phyloP scores from a whole-genome alignment of 371 early-diverging fungal species.

The Lichtheimia ornata region DNA sequence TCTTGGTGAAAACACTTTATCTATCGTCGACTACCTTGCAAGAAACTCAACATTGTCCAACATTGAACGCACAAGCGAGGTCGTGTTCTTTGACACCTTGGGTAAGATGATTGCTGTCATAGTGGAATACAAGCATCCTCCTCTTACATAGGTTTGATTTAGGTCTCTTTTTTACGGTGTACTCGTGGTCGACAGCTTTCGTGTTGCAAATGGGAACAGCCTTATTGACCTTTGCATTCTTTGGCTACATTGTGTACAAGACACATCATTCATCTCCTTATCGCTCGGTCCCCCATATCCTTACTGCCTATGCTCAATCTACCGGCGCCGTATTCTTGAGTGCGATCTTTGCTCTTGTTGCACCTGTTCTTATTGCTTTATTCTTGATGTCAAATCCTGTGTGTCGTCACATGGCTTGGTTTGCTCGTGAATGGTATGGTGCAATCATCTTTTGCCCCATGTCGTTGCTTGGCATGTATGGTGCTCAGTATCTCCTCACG shows the following conservation, averaged over 20 bases:
- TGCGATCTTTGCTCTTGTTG: slow-evolving; percentile 41
- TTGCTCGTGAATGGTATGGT: slow-evolving; percentile 62
- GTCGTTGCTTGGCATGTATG: slow-evolving; percentile 48
- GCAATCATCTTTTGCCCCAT: slow-evolving; percentile 57
- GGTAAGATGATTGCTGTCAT: slow-evolving; percentile 32
- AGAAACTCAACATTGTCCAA: slow-evolving; percentile 47
- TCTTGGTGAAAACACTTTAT: slow-evolving; percentile 70
- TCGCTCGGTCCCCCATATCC: slow-evolving; percentile 26
- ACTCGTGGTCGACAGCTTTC: slow-evolving; percentile 60
- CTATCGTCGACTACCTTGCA: slow-evolving; percentile 58
- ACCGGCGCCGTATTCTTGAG: slow-evolving; percentile 40
- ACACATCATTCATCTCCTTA: slow-evolving; percentile 40
- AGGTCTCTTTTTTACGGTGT: slow-evolving; percentile 62
- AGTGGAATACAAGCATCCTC: background rate
- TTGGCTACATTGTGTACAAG: slow-evolving; percentile 34
- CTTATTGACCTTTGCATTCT: slow-evolving; percentile 21
- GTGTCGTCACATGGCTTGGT: slow-evolving; percentile 68
- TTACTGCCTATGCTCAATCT: slow-evolving; percentile 35
- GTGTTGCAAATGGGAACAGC: slow-evolving; percentile 43
- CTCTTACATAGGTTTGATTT: background rate
- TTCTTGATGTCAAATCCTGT: slow-evolving; percentile 32
- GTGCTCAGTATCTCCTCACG: slow-evolving; percentile 45
- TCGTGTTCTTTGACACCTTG: slow-evolving; percentile 70
- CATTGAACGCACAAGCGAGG: slow-evolving; percentile 54
- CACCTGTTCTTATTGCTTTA: slow-evolving; percentile 47